A percentile compares a stretch with the other conserved stretches of the same genome.
Conservation (phyloP, 2,329 filamentous ascomycete species). For the Aureobasidium musti region DNA sequence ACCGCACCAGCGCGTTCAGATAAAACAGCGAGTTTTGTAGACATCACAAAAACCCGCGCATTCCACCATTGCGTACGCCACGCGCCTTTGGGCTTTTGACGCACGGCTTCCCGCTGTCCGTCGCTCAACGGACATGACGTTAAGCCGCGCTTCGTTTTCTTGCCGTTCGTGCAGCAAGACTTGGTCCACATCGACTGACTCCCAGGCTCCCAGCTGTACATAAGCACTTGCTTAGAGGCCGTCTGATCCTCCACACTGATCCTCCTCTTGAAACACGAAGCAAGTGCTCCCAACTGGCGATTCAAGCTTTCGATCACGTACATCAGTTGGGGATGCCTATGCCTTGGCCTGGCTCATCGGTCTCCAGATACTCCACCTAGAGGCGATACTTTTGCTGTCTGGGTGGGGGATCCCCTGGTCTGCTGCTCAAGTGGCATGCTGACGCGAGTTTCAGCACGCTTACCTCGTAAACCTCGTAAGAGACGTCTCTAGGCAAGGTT, state of each 20-base stretch:
- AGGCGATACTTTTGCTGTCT: conserved; percentile 6
- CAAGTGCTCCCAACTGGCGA: not conserved
- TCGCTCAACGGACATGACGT: conserved; percentile 23
- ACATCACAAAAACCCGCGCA: not conserved
- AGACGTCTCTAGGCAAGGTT: conserved; percentile 11
- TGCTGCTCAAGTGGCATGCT: not conserved
- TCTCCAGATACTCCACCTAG: conserved; percentile 1
- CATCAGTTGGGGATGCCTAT: conserved; percentile 7
- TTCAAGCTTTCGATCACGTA: conserved; percentile 25
- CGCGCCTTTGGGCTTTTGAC: not conserved
- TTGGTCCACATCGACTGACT: conserved; percentile 21
- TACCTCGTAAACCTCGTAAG: conserved; percentile 14
- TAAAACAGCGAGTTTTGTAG: not conserved
- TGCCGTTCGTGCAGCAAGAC: conserved; percentile 21
- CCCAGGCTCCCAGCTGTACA: not conserved
- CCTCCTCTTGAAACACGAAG: conserved; percentile 9
- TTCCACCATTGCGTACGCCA: conserved; percentile 18
- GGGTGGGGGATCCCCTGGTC: conserved; percentile 3
- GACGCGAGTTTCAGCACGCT: not conserved
- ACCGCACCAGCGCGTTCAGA: not conserved
- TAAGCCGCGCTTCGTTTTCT: conserved; percentile 4
- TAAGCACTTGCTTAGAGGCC: conserved; percentile 7
- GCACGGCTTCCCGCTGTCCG: conserved; percentile 18
- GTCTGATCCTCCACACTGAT: conserved; percentile 10
- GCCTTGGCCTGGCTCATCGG: conserved; percentile 14